phyloP scores from a whole-genome alignment of 75 land plant species.

The Cupressus sempervirens region DNA sequence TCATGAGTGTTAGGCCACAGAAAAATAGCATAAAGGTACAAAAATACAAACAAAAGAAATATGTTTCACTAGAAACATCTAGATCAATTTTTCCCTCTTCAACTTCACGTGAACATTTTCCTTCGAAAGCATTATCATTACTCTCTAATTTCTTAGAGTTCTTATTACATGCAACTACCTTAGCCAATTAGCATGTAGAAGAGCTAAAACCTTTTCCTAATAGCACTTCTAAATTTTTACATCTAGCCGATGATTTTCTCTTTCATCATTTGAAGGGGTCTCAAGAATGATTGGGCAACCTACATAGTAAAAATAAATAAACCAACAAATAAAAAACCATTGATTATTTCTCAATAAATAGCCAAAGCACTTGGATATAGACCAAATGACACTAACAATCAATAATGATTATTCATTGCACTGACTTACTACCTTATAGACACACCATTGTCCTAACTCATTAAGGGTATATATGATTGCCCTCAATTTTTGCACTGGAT shows the following conservation, averaged over 20 bases:
- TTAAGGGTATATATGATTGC: constrained; percentile 89
- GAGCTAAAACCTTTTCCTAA: constrained; percentile 68
- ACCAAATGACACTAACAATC: constrained; percentile 6
- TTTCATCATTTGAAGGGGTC: constrained; percentile 91
- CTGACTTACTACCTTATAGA: constrained; percentile 73
- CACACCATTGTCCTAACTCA: constrained; percentile 99
- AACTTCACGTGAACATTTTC: constrained; percentile 44
- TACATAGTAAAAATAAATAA: constrained; percentile 22
- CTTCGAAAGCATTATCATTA: constrained; percentile 12
- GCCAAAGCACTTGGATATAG: neutral
- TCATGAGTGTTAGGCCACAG: neutral
- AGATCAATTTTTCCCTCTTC: constrained; percentile 98
- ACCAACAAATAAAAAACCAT: neutral
- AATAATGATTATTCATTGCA: neutral
- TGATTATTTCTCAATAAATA: neutral
- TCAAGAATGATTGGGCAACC: constrained; percentile 86
- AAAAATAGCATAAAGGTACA: neutral
- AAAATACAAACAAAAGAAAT: neutral
- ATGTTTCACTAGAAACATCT: constrained; percentile 66
- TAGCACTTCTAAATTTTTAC: constrained; percentile 96
- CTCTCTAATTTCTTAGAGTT: constrained; percentile 13
- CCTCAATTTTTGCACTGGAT: constrained; percentile 84
- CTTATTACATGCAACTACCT: constrained; percentile 74
- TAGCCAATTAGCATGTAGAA: constrained; percentile 80
- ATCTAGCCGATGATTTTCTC: constrained; percentile 90